Conservation (phyloP, 148 eudicot genomes). For the Camellia japonica region DNA sequence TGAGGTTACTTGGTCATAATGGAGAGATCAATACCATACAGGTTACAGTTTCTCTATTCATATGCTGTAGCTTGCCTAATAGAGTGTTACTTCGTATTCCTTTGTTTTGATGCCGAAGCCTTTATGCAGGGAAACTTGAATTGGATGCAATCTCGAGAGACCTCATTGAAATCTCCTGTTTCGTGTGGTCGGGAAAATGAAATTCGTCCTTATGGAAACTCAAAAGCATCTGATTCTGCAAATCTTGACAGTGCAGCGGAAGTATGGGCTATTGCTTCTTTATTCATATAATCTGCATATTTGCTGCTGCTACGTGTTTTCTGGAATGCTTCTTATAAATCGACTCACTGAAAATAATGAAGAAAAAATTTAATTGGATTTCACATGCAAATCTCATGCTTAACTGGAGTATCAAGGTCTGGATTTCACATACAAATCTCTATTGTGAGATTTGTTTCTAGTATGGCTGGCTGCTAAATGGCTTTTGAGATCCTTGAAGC, state of each 20-base stretch:
- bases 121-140: conserved; percentile 86
- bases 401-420: neutral
- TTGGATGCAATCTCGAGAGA: conserved; percentile 98
- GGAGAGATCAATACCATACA: conserved; percentile 99
- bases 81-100: neutral
- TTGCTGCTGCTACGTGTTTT: conserved; percentile 1
- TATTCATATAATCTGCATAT: neutral
- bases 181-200: conserved; percentile 98
- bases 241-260: conserved; percentile 99
- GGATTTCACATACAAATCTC: no score
- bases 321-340: neutral
- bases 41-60: conserved; percentile 45
- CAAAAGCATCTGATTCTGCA: conserved; percentile 97
- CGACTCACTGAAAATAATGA: neutral
- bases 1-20: conserved; percentile 99
- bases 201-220: conserved; percentile 90
- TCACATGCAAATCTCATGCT: neutral
- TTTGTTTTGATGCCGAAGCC: conserved; percentile 17
- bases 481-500: no score
- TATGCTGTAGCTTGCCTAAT: conserved; percentile 5
- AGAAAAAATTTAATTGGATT: neutral
- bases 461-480: no score
- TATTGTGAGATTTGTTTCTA: no score
- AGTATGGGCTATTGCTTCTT: conserved; percentile 38
- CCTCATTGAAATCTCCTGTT: conserved; percentile 83